A percentile compares a stretch with the other conserved stretches of the same genome.
These are phyloP conservation scores for Antitrichia curtipendula DNA, from an alignment of 225 moss, liverwort and hornwort species.

Conservation along the genomic window DNA sequence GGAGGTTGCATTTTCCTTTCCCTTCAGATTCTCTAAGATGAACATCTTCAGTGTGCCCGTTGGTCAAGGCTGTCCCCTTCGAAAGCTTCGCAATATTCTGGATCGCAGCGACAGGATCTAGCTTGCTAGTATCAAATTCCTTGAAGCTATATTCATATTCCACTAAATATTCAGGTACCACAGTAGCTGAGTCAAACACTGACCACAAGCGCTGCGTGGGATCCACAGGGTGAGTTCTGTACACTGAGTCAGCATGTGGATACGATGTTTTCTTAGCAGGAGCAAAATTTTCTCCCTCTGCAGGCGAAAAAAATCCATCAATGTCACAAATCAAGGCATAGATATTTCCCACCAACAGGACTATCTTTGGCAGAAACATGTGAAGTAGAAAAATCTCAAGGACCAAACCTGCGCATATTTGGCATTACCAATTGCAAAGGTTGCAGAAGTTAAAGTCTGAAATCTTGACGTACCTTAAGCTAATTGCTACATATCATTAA, in stretches of 20 bases:
- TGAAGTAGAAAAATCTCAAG: background rate
- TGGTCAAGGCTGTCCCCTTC: background rate
- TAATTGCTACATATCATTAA: background rate
- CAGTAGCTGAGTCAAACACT: conserved; percentile 62
- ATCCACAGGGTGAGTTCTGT: conserved; percentile 80
- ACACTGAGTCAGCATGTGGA: conserved; percentile 88
- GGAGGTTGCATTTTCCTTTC: background rate
- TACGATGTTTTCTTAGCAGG: conserved; percentile 60
- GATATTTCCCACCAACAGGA: background rate
- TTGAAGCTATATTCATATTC: conserved; percentile 82
- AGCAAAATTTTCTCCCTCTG: conserved; percentile 26
- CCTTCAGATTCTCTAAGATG: background rate
- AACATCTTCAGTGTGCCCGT: background rate
- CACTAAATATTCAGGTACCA: conserved; percentile 90
- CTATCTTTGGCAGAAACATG: background rate
- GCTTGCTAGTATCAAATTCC: conserved; percentile 9
- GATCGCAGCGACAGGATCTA: background rate
- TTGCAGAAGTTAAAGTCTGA: background rate
- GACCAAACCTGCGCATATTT: background rate
- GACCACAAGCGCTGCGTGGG: conserved; percentile 87
- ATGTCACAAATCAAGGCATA: background rate
- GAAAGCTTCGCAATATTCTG: conserved; percentile 11
- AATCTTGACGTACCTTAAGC: background rate
- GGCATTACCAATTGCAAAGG: background rate
- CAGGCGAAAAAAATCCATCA: background rate